Evolutionary conservation across 495 filamentous ascomycete genomes (phyloP), one percentile per base, ranked within the genome.

Genomic region (Penicillium egyptiacum): DNA sequence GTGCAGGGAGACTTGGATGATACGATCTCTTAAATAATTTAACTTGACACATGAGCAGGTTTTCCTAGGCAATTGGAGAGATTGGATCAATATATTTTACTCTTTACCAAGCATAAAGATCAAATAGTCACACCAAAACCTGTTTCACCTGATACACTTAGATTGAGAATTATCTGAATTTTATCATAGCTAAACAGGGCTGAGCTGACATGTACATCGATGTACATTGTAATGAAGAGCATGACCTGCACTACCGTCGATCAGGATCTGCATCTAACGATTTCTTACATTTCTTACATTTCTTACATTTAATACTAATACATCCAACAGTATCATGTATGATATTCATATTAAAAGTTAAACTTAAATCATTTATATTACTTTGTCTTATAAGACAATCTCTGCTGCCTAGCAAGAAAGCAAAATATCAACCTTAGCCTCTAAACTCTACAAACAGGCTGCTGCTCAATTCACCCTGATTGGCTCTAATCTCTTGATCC

Each of bases 171-270:
- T 12, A n/a, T 11, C 14, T 20, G 5, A 22, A 16, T 43, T 43
- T 10, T 31, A 28, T n/a, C 22, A 50, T 52, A 60, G 57, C 60
- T 49, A 37, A 55, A 56, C 51, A 55, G 50, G 65, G 57, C 62
- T 68, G 53, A 66, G 65, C 63, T 61, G 60, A 63, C 55, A 66
- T 45, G 65, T 39, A 39, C 33, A 12, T 33, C 11, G 4, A 16
- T 7, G 35, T 39, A 39, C 16, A n/a, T 39, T 39, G 16, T 56
- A 66, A 63, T 55, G 57, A 54, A 44, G n/a, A 26, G 28, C 41
- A 64, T 67, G 55, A 66, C 59, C 48, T 62, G 62, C 62, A 47
- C 53, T 55, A 60, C 59, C 20, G 64, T 64, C 61, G 64, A 67
- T 69, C 64, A 46, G 41, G 61, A 67, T 64, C 58, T 58, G 50